These are phyloP conservation scores for Colletotrichum chrysophilum DNA, from an alignment of 2,329 filamentous ascomycete species.

Conservation along the genomic window DNA sequence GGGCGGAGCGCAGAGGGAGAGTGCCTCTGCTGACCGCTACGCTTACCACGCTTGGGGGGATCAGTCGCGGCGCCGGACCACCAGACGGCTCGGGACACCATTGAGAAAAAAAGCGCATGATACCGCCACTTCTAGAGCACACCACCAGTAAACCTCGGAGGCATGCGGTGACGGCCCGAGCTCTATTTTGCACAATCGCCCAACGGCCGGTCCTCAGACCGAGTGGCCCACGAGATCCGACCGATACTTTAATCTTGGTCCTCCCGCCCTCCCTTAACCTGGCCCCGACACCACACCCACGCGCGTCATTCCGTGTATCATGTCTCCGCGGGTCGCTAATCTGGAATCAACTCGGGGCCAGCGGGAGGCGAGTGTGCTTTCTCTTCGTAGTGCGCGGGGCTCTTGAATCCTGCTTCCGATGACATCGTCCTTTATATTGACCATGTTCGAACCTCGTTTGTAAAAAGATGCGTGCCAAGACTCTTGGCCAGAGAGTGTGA, in stretches of 20 bases:
- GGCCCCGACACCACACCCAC: neutral
- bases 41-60: neutral
- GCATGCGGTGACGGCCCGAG: neutral
- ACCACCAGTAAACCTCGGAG: neutral
- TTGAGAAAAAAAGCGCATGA: neutral
- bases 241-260: neutral
- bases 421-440: neutral
- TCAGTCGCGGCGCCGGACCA: neutral
- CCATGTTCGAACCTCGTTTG: neutral
- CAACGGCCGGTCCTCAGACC: neutral
- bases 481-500: neutral
- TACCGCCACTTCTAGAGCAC: neutral
- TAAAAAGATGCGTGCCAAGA: neutral
- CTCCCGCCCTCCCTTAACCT: neutral
- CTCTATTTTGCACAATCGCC: neutral
- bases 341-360: neutral
- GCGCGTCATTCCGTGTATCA: neutral
- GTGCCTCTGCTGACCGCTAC: neutral
- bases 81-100: neutral
- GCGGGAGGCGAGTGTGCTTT: neutral
- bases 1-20: neutral
- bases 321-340: constrained; percentile 1
- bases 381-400: neutral
- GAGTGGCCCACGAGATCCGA: neutral
- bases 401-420: accelerated